Percentiles rank a stretch among this genome's conserved stretches.
Evolutionary conservation across 2,329 filamentous ascomycete species (phyloP).

Genomic region (Magnaporthiopsis poae): DNA sequence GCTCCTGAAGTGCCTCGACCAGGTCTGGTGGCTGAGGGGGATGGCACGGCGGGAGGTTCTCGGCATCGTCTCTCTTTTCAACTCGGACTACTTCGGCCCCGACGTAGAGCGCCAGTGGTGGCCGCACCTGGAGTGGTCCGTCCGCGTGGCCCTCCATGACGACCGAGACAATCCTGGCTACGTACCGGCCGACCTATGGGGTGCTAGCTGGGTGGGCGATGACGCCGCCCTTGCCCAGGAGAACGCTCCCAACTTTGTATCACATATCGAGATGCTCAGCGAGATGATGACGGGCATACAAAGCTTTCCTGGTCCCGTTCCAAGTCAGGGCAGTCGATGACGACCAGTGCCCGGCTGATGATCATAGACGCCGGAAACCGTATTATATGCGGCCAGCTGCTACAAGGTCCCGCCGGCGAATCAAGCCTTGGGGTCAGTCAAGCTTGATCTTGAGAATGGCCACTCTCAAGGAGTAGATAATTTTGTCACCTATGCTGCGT

Average conservation of each 20-base stretch:
- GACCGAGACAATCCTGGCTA: slow-evolving; percentile 34
- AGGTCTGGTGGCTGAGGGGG: slow-evolving; percentile 61
- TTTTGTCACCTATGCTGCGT: too few relatives aligned
- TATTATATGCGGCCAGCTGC: too few relatives aligned
- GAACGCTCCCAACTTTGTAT: slow-evolving; percentile 25
- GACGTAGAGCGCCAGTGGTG: slow-evolving; percentile 41
- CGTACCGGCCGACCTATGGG: slow-evolving; percentile 50
- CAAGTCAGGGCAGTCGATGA: slow-evolving; percentile 4
- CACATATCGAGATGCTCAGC: slow-evolving; percentile 37
- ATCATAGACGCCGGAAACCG: too few relatives aligned
- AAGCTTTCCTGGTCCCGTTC: slow-evolving; percentile 8
- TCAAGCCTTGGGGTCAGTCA: too few relatives aligned
- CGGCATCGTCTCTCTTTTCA: slow-evolving; percentile 50
- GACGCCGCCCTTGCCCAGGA: slow-evolving; percentile 25
- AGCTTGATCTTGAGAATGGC: too few relatives aligned
- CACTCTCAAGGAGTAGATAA: too few relatives aligned
- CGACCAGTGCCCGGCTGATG: too few relatives aligned
- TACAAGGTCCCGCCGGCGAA: too few relatives aligned
- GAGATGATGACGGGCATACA: slow-evolving; percentile 23
- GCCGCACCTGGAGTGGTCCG: slow-evolving; percentile 51
- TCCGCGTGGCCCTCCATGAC: slow-evolving; percentile 49
- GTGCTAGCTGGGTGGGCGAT: slow-evolving; percentile 38
- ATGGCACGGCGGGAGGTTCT: slow-evolving; percentile 57
- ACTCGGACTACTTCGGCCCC: slow-evolving; percentile 38
- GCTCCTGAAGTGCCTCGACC: slow-evolving; percentile 50